phyloP scores from a whole-genome alignment of 257 asterid species.

The Nicotiana tabacum region DNA sequence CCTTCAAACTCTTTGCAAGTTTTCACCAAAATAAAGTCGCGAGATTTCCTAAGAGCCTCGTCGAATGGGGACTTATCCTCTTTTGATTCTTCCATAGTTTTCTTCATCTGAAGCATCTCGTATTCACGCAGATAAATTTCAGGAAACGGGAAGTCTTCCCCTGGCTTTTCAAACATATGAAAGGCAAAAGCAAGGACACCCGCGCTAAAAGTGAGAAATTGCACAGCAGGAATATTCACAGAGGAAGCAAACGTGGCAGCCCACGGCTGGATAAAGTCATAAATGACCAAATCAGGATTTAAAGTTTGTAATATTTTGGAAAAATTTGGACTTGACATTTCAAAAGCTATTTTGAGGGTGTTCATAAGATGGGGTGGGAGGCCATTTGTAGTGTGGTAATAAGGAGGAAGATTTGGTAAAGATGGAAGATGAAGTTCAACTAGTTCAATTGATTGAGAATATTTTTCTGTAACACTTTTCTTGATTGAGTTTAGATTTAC shows the following conservation, averaged over 20 bases:
- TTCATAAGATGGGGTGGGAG: slow-evolving; percentile 40
- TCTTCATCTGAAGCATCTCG: background rate
- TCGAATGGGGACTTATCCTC: background rate
- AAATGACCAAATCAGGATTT: slow-evolving; percentile 32
- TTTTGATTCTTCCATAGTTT: background rate
- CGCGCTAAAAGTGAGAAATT: slow-evolving; percentile 33
- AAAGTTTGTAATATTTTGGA: slow-evolving; percentile 9
- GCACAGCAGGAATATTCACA: slow-evolving; percentile 28
- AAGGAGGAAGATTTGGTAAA: slow-evolving; percentile 25
- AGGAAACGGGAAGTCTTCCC: slow-evolving; percentile 12
- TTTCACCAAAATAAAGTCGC: slow-evolving; percentile 21
- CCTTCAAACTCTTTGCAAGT: slow-evolving; percentile 36
- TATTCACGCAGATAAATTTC: slow-evolving; percentile 15
- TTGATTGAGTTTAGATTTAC: slow-evolving; percentile 38
- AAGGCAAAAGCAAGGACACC: slow-evolving; percentile 22
- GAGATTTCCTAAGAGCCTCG: background rate
- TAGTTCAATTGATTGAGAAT: slow-evolving; percentile 15
- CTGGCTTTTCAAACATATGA: slow-evolving; percentile 10
- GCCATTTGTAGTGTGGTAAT: slow-evolving; percentile 53
- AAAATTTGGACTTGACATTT: slow-evolving; percentile 25
- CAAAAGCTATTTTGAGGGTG: slow-evolving; percentile 30
- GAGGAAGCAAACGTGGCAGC: slow-evolving; percentile 26
- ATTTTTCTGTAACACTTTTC: slow-evolving; percentile 15
- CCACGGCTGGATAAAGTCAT: slow-evolving; percentile 52
- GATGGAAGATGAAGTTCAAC: slow-evolving; percentile 38